A percentile compares a stretch with the other conserved stretches of the same genome.
Conservation (phyloP, 495 filamentous ascomycete species). For the Penicillium roqueforti region DNA sequence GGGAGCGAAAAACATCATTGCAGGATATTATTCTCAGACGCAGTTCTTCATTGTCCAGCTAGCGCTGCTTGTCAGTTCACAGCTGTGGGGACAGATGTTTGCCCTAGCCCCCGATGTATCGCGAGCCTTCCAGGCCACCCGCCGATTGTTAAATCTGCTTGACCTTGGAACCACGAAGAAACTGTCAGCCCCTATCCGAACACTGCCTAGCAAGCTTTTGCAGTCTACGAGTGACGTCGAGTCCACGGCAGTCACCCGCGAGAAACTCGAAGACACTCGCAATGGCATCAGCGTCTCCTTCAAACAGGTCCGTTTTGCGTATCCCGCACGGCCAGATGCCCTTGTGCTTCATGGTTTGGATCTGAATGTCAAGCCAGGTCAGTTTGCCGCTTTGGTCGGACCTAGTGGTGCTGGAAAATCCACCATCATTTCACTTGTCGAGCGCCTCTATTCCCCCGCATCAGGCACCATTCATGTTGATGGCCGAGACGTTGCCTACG, state of each 20-base stretch:
- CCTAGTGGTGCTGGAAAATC: conserved; percentile 60
- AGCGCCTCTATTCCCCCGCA: conserved; percentile 52
- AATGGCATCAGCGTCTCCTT: conserved; percentile 44
- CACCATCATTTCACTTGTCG: conserved; percentile 56
- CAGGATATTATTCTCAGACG: conserved; percentile 50
- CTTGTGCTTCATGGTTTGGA: conserved; percentile 50
- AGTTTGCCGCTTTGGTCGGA: conserved; percentile 59
- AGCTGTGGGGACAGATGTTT: conserved; percentile 65
- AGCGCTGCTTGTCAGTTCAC: conserved; percentile 53
- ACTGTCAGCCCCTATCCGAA: conserved; percentile 5
- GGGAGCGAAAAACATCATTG: conserved; percentile 57
- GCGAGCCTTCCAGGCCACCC: conserved; percentile 5
- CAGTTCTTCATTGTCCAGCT: conserved; percentile 13
- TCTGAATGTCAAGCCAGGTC: conserved; percentile 51
- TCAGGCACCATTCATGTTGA: conserved; percentile 36
- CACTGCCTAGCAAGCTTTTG: conserved; percentile 4
- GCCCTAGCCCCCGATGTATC: conserved; percentile 58
- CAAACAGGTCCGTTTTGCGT: conserved; percentile 53
- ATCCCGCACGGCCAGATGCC: conserved; percentile 54
- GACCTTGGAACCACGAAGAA: conserved; percentile 7
- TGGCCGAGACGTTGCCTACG: conserved; percentile 32
- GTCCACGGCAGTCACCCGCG: neutral
- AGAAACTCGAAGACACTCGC: conserved; percentile 3
- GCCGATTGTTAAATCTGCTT: conserved; percentile 8
- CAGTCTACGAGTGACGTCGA: conserved; percentile 21